A percentile compares a stretch with the other conserved stretches of the same genome.
phyloP scores from a whole-genome alignment of 2,329 filamentous ascomycete species.

The Biscogniauxia marginata region DNA sequence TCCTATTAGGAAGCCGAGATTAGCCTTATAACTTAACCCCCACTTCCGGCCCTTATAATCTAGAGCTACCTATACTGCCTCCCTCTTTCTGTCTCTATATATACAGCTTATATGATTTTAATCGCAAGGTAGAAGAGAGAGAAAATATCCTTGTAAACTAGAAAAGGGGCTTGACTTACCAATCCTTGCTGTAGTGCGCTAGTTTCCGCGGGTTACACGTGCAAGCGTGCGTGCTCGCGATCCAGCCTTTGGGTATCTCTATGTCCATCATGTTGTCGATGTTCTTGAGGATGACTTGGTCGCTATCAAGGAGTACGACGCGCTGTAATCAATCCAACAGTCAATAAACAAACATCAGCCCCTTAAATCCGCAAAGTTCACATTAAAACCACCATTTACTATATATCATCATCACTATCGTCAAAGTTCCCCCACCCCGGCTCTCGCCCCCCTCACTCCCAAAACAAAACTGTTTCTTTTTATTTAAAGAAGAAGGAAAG shows the following conservation, averaged over 20 bases:
- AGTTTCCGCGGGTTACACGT: slow-evolving; percentile 34
- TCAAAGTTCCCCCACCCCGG: no score
- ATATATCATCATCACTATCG: no score
- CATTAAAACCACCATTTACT: no score
- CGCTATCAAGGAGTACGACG: slow-evolving; percentile 34
- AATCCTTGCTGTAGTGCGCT: slow-evolving; percentile 33
- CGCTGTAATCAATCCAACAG: no score
- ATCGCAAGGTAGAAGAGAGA: not conserved
- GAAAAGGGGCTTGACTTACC: slow-evolving; percentile 15
- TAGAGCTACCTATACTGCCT: not conserved
- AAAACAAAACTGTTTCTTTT: no score
- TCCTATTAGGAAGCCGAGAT: slow-evolving; percentile 10
- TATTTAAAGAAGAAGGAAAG: not conserved
- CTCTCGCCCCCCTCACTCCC: no score
- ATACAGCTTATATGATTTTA: not conserved
- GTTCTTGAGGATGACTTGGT: slow-evolving; percentile 32
- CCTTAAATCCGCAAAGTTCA: no score
- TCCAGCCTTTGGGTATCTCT: slow-evolving; percentile 31
- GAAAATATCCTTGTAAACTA: not conserved
- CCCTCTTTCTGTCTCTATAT: not conserved
- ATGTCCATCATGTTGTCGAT: slow-evolving; percentile 35
- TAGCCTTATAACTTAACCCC: slow-evolving; percentile 4
- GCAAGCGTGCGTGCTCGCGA: slow-evolving; percentile 34
- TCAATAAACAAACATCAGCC: not conserved
- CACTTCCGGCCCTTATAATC: not conserved